These are phyloP conservation scores for Massariosphaeria phaeospora DNA, from an alignment of 495 filamentous ascomycete species.

Conservation along the genomic window DNA sequence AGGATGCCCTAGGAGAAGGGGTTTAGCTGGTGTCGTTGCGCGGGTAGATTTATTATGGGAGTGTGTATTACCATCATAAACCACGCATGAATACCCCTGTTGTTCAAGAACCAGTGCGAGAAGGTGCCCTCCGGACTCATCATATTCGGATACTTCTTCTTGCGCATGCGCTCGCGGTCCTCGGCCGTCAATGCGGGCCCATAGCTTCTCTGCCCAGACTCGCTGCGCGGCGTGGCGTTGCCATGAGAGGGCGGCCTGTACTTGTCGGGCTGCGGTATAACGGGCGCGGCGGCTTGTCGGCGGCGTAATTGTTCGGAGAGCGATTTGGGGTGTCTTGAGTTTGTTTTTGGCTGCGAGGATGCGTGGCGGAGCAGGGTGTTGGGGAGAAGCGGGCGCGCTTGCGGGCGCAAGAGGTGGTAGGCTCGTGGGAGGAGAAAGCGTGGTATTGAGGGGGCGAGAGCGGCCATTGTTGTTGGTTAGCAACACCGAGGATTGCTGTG, in stretches of 20 bases:
- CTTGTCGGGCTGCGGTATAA: slow-evolving; percentile 72
- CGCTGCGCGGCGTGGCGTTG: slow-evolving; percentile 50
- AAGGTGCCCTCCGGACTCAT: slow-evolving; percentile 71
- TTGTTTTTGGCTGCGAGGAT: slow-evolving; percentile 3
- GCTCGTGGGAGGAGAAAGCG: slow-evolving; percentile 28
- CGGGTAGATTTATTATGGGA: background rate
- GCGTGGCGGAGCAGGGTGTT: slow-evolving; percentile 19
- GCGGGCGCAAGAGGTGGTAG: slow-evolving; percentile 18
- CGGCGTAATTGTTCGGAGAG: slow-evolving; percentile 8
- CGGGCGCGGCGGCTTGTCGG: slow-evolving; percentile 48
- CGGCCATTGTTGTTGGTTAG: slow-evolving; percentile 15
- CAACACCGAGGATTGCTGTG: background rate
- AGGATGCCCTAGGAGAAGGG: slow-evolving; percentile 54
- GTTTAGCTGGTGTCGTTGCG: background rate
- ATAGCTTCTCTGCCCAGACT: slow-evolving; percentile 49
- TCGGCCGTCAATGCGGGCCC: slow-evolving; percentile 52
- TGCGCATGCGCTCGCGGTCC: slow-evolving; percentile 57
- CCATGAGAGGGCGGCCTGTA: slow-evolving; percentile 85
- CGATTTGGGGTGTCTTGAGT: slow-evolving; percentile 1
- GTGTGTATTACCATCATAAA: slow-evolving; percentile 64
- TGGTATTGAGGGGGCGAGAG: slow-evolving; percentile 23
- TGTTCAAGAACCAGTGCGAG: slow-evolving; percentile 69
- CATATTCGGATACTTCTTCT: slow-evolving; percentile 72
- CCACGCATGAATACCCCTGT: slow-evolving; percentile 64
- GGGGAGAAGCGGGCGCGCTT: background rate